These are phyloP conservation scores for Aspergillus neoniger DNA, from an alignment of 2,329 filamentous ascomycete species.

Conservation along the genomic window DNA sequence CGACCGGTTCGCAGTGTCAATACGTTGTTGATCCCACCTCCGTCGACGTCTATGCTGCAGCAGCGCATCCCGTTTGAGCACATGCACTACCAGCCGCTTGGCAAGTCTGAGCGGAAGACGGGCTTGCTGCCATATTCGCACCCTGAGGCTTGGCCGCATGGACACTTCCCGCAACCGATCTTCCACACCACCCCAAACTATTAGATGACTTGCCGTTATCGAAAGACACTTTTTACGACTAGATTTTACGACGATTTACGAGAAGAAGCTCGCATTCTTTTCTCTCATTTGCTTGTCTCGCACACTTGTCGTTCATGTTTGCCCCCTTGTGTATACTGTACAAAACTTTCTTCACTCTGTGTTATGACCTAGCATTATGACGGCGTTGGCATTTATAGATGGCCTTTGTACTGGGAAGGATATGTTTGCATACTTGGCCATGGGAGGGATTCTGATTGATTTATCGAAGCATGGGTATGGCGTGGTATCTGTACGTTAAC, in stretches of 20 bases:
- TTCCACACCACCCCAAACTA: constrained; percentile 34
- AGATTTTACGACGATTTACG: constrained; percentile 31
- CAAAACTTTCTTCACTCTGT: constrained; percentile 11
- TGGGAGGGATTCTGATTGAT: constrained; percentile 13
- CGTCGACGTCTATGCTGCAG: constrained; percentile 74
- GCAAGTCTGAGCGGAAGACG: constrained; percentile 65
- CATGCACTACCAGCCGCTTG: constrained; percentile 81
- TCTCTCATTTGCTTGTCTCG: not conserved
- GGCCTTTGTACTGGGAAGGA: constrained; percentile 10
- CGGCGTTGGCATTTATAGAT: constrained; percentile 25
- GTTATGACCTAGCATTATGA: constrained; percentile 24
- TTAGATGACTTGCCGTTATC: constrained; percentile 22
- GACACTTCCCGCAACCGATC: constrained; percentile 31
- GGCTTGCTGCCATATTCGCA: constrained; percentile 66
- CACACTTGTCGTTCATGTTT: not conserved
- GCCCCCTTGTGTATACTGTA: constrained; percentile 22
- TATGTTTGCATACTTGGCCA: constrained; percentile 11
- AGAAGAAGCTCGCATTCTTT: constrained; percentile 25
- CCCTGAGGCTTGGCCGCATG: constrained; percentile 46
- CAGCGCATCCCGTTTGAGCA: constrained; percentile 66
- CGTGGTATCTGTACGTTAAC: constrained; percentile 15
- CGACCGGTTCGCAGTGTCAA: constrained; percentile 86
- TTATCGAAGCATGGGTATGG: constrained; percentile 18
- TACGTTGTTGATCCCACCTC: constrained; percentile 85
- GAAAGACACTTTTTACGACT: constrained; percentile 24